Evolutionary conservation across 2,329 filamentous ascomycete genomes (phyloP).

Genomic region (Aspergillus aculeatus): DNA sequence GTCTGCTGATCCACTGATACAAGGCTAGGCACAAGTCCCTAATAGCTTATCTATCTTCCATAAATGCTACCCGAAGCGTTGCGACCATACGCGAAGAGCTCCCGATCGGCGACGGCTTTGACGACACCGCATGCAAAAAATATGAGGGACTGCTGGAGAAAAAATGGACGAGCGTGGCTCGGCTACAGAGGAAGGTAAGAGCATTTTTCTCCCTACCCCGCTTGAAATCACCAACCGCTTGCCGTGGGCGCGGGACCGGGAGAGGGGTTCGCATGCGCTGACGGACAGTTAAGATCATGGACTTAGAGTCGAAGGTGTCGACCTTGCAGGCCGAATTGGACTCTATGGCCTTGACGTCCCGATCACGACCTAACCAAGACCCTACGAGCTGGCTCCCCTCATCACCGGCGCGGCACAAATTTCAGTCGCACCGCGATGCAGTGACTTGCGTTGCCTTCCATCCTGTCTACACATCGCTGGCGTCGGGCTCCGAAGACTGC

Average conservation of each 20-base stretch:
- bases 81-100: slow-evolving; percentile 75
- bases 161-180: slow-evolving; percentile 96
- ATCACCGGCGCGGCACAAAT: slow-evolving; percentile 65
- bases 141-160: slow-evolving; percentile 94
- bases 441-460: slow-evolving; percentile 90
- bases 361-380: slow-evolving; percentile 14
- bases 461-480: slow-evolving; percentile 84
- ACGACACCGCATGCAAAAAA: slow-evolving; percentile 81
- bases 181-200: slow-evolving; percentile 87
- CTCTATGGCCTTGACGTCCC: slow-evolving; percentile 9
- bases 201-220: background rate
- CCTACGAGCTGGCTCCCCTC: slow-evolving; percentile 24
- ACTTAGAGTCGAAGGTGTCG: slow-evolving; percentile 75
- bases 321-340: slow-evolving; percentile 46
- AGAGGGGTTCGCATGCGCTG: background rate
- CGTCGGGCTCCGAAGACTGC: slow-evolving; percentile 85
- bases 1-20: background rate
- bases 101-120: slow-evolving; percentile 58
- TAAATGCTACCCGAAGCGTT: slow-evolving; percentile 68
- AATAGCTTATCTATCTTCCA: slow-evolving; percentile 79
- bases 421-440: slow-evolving; percentile 79
- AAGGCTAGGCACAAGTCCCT: slow-evolving; percentile 80
- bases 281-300: slow-evolving; percentile 69
- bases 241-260: background rate
- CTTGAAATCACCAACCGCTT: background rate